A percentile compares a stretch with the other conserved stretches of the same genome.
These are phyloP conservation scores for Pyrenochaeta sp. DNA, from an alignment of 2,329 filamentous ascomycete species.

Conservation along the genomic window DNA sequence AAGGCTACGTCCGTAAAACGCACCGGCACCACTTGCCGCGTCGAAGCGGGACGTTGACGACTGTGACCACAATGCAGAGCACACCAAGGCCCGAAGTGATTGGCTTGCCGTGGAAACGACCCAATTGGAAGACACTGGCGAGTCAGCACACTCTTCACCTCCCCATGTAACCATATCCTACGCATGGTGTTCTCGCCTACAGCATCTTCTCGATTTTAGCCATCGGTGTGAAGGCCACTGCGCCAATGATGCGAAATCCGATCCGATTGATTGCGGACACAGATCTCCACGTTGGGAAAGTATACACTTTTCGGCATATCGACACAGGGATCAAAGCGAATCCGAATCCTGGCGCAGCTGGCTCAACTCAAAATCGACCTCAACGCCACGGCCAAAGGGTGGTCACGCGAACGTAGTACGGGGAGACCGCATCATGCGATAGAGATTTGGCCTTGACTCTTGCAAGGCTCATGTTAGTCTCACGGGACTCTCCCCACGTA, in stretches of 20 bases:
- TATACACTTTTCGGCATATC: slow-evolving; percentile 7
- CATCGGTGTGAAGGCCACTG: slow-evolving; percentile 4
- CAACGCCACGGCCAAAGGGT: slow-evolving; percentile 4
- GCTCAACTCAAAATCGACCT: slow-evolving; percentile 18
- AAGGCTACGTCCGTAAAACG: slow-evolving; percentile 22
- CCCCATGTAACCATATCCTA: neutral
- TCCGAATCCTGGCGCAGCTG: slow-evolving; percentile 11
- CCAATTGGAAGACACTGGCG: neutral
- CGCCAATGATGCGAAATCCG: neutral
- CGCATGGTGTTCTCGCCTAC: neutral
- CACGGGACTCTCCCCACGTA: neutral
- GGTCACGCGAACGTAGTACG: neutral
- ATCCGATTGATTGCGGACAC: neutral
- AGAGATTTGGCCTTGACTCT: neutral
- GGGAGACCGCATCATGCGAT: neutral
- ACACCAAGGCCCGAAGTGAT: slow-evolving; percentile 9
- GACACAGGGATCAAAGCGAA: slow-evolving; percentile 19
- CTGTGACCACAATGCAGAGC: slow-evolving; percentile 10
- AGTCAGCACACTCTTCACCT: neutral
- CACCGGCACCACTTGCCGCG: slow-evolving; percentile 22
- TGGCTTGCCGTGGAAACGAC: slow-evolving; percentile 3
- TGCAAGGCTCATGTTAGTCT: neutral
- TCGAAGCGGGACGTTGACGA: slow-evolving; percentile 23
- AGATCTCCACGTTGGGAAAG: neutral
- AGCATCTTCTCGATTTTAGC: neutral